phyloP scores from a whole-genome alignment of 106 monocot genomes.

The Acorus gramineus region DNA sequence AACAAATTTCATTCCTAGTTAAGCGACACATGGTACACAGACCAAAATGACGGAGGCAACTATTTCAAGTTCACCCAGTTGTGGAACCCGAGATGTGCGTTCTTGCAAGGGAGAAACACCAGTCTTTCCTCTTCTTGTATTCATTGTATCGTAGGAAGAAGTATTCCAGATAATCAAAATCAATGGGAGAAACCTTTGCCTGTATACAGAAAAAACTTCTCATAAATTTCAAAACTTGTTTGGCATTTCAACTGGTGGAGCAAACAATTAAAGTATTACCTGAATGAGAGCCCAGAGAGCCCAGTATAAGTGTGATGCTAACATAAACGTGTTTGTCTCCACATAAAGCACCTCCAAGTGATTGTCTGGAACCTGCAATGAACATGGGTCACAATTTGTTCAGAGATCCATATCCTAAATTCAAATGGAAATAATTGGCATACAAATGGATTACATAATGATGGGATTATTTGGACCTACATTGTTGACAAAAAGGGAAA shows the following conservation, averaged over 20 bases:
- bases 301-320: slow-evolving; percentile 92
- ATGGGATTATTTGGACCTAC: too few relatives aligned
- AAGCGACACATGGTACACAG: too few relatives aligned
- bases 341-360: slow-evolving; percentile 61
- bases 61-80: background rate
- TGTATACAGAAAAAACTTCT: slow-evolving; percentile 7
- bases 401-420: too few relatives aligned
- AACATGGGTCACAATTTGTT: background rate
- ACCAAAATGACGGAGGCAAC: background rate
- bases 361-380: slow-evolving; percentile 35
- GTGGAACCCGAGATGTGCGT: slow-evolving; percentile 20
- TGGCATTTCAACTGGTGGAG: background rate
- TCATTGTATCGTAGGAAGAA: slow-evolving; percentile 80
- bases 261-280: slow-evolving; percentile 24
- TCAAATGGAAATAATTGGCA: too few relatives aligned
- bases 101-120: slow-evolving; percentile 41
- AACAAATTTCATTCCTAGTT: too few relatives aligned
- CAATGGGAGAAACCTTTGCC: slow-evolving; percentile 80
- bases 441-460: too few relatives aligned
- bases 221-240: background rate
- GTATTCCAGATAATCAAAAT: slow-evolving; percentile 83
- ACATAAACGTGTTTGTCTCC: slow-evolving; percentile 68
- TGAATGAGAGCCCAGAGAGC: slow-evolving; percentile 90
- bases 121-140: slow-evolving; percentile 75
- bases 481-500: too few relatives aligned